A percentile compares a stretch with the other conserved stretches of the same genome.
Conservation (phyloP, 345 rosid genomes). For the Gossypium stocksii region DNA sequence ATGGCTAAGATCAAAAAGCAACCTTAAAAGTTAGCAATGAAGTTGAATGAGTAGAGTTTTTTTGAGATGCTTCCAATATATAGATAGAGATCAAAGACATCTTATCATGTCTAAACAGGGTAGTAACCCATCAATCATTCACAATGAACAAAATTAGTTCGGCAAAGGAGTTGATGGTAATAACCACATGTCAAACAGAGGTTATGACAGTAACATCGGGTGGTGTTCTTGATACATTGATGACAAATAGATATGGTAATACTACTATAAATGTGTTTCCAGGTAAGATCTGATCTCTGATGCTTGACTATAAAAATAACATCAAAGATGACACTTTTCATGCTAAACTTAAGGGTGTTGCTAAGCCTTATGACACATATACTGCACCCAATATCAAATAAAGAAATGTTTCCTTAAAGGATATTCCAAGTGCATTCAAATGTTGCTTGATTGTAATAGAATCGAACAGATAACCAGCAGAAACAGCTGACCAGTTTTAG, state of each 20-base stretch:
- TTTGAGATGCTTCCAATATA: background rate
- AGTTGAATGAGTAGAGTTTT: background rate
- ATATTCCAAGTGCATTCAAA: background rate
- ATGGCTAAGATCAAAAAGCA: background rate
- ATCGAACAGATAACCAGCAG: background rate
- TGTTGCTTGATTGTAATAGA: background rate
- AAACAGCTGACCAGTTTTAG: background rate
- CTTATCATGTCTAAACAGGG: background rate
- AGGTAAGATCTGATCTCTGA: background rate
- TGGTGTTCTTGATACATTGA: background rate
- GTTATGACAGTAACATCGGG: background rate
- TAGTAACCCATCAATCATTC: background rate
- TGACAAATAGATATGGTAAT: background rate
- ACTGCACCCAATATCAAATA: background rate
- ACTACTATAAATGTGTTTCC: background rate
- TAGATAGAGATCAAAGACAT: too few species aligned
- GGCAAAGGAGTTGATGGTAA: background rate
- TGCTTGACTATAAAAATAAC: background rate
- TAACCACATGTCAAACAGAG: background rate
- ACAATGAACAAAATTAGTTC: background rate
- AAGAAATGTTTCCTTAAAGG: background rate
- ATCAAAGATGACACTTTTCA: background rate
- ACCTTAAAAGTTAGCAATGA: background rate
- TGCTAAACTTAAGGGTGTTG: too few species aligned
- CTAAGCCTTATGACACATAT: background rate